Conservation (phyloP, 192 early-diverging fungal species). For the Podochytrium sp. region DNA sequence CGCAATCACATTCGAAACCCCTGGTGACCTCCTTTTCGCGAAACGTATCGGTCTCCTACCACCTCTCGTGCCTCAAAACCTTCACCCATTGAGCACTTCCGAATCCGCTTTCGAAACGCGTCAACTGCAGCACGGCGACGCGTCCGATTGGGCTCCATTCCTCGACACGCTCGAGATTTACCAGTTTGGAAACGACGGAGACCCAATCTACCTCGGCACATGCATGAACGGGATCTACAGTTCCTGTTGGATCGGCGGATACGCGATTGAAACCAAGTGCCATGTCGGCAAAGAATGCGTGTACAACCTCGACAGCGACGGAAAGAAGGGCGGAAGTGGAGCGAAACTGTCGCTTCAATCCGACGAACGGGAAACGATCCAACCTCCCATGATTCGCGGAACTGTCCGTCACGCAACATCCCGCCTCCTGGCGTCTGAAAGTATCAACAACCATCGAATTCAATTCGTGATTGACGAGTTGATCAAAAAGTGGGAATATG, state of each 20-base stretch:
- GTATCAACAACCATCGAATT: constrained; percentile 32
- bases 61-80: constrained; percentile 31
- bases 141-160: constrained; percentile 44
- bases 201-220: constrained; percentile 87
- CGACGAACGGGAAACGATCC: too few relatives aligned
- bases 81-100: too few relatives aligned
- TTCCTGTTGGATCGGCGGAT: constrained; percentile 37
- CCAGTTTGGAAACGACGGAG: constrained; percentile 89
- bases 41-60: constrained; percentile 76
- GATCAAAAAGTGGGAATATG: constrained; percentile 11
- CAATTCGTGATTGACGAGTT: constrained; percentile 21
- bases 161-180: constrained; percentile 68
- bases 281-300: constrained; percentile 73
- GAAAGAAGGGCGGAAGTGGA: background rate
- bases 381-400: background rate
- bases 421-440: background rate
- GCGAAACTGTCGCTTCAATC: background rate
- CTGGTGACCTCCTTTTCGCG: constrained; percentile 82
- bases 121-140: constrained; percentile 33
- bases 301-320: constrained; percentile 32
- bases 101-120: background rate
- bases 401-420: background rate
- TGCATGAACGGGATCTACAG: constrained; percentile 48
- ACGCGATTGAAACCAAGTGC: constrained; percentile 82
- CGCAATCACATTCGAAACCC: constrained; percentile 78